phyloP scores from a whole-genome alignment of 2,329 filamentous ascomycete genomes.

The Aspergillus pseudotamarii region DNA sequence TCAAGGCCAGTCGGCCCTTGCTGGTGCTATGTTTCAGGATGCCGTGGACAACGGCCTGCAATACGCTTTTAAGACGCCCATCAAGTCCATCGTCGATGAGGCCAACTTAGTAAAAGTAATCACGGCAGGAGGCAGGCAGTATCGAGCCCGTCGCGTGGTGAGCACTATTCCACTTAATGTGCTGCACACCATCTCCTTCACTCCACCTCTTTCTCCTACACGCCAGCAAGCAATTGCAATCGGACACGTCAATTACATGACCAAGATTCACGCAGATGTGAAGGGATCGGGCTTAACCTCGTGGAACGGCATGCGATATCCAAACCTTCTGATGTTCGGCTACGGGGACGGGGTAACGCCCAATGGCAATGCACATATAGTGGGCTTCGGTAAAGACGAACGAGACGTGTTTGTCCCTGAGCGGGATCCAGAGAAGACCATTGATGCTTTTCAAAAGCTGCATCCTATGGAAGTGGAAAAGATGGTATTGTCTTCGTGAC shows the following conservation, averaged over 20 bases:
- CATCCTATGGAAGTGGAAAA: constrained; percentile 6
- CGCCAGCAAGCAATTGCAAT: constrained; percentile 25
- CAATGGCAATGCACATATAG: constrained; percentile 1
- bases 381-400: constrained; percentile 8
- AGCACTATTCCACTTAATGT: constrained; percentile 29
- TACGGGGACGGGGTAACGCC: constrained; percentile 6
- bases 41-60: too few species aligned
- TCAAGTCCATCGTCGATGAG: too few species aligned
- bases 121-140: too few species aligned
- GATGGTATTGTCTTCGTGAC: neutral
- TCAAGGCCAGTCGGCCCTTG: too few species aligned
- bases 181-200: too few species aligned
- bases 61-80: too few species aligned
- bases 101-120: too few species aligned
- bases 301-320: constrained; percentile 3
- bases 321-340: constrained; percentile 3
- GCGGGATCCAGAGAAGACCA: neutral
- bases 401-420: neutral
- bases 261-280: constrained; percentile 27
- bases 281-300: constrained; percentile 3
- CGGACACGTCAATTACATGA: constrained; percentile 18
- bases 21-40: too few species aligned
- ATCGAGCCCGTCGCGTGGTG: constrained; percentile 20
- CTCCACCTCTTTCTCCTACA: neutral
- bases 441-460: neutral